Conservation (phyloP, 768 basidiomycete species). For the Tylopilus felleus region DNA sequence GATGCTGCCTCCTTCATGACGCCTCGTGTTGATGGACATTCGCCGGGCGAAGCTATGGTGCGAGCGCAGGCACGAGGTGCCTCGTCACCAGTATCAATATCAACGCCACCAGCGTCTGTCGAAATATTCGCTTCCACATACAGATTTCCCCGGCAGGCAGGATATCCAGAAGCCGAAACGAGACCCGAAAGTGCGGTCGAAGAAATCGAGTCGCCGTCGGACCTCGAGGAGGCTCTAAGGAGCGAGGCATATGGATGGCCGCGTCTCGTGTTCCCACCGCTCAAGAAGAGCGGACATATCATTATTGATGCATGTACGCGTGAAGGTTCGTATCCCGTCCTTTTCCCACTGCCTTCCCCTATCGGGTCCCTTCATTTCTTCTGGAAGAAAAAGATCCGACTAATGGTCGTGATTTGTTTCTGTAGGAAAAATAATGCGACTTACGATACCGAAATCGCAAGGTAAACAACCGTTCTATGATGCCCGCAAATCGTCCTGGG, state of each 20-base stretch:
- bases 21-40: constrained; percentile 25
- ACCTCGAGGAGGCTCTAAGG: constrained; percentile 55
- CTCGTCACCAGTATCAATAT: constrained; percentile 6
- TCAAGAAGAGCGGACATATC: constrained; percentile 89
- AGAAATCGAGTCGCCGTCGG: constrained; percentile 21
- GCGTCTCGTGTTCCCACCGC: constrained; percentile 84
- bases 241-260: constrained; percentile 86
- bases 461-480: constrained; percentile 96
- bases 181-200: constrained; percentile 4
- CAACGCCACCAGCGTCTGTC: constrained; percentile 15
- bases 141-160: neutral
- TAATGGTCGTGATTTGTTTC: neutral
- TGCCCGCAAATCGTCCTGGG: constrained; percentile 91
- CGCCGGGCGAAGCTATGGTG: constrained; percentile 10
- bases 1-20: constrained; percentile 18
- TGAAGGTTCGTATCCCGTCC: constrained; percentile 51
- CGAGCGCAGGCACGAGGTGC: constrained; percentile 12
- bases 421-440: constrained; percentile 83
- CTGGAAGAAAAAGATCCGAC: constrained; percentile 2
- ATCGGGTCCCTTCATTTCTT: neutral
- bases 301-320: constrained; percentile 85
- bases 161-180: neutral
- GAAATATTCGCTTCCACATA: constrained; percentile 7
- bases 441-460: constrained; percentile 90
- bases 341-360: constrained; percentile 9